Conservation (phyloP, 2,329 filamentous ascomycete genomes). For the Westerdykella aurantiaca region DNA sequence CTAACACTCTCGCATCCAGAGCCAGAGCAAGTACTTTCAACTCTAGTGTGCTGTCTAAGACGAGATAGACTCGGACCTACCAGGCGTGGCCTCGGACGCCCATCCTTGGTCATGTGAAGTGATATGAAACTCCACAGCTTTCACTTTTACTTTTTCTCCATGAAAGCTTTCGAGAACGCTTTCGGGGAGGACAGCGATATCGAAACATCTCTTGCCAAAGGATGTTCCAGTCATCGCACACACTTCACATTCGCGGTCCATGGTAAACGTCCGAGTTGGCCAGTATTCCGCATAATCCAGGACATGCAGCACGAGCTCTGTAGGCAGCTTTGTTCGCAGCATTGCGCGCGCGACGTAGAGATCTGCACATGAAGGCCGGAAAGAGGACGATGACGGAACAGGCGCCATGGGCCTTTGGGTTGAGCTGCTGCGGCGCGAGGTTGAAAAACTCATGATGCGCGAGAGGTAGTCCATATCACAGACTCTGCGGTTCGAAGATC, state of each 20-base stretch:
- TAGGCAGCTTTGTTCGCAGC: slow-evolving; percentile 21
- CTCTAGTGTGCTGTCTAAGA: too few relatives aligned
- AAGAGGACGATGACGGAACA: too few relatives aligned
- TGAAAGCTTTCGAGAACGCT: slow-evolving; percentile 4
- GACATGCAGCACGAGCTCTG: slow-evolving; percentile 26
- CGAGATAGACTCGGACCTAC: slow-evolving; percentile 2
- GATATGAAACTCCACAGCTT: slow-evolving; percentile 21
- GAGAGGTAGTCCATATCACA: too few relatives aligned
- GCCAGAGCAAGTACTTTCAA: neutral
- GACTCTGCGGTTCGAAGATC: too few relatives aligned
- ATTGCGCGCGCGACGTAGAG: slow-evolving; percentile 18
- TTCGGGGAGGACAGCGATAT: slow-evolving; percentile 9
- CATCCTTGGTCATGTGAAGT: slow-evolving; percentile 29
- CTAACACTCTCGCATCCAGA: too few relatives aligned
- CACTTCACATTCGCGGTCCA: neutral
- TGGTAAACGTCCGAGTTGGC: slow-evolving; percentile 8
- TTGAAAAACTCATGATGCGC: too few relatives aligned
- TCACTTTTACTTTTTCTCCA: slow-evolving; percentile 15
- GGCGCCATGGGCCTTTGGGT: too few relatives aligned
- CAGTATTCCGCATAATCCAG: slow-evolving; percentile 26
- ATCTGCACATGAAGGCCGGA: slow-evolving; percentile 16
- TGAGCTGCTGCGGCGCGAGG: too few relatives aligned
- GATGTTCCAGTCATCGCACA: slow-evolving; percentile 1
- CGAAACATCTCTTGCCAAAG: slow-evolving; percentile 15
- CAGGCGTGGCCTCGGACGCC: slow-evolving; percentile 21